These are phyloP conservation scores for Aureobasidium sp. DNA, from an alignment of 2,329 filamentous ascomycete species.

Conservation along the genomic window DNA sequence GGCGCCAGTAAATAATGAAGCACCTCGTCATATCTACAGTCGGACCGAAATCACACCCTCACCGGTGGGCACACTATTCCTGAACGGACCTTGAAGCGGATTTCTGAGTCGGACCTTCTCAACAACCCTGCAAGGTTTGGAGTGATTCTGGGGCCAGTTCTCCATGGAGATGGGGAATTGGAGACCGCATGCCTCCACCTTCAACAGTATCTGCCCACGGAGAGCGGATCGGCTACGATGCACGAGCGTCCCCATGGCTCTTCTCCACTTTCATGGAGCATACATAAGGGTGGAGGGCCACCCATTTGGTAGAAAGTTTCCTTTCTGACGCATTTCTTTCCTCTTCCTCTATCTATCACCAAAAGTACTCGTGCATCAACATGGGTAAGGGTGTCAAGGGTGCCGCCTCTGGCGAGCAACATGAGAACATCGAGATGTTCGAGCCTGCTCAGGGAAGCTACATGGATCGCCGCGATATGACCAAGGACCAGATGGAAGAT, in stretches of 20 bases:
- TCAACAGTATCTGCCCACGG: slow-evolving; percentile 4
- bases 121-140: neutral
- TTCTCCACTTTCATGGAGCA: slow-evolving; percentile 6
- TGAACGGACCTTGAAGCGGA: neutral
- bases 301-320: neutral
- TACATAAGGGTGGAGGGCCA: slow-evolving; percentile 1
- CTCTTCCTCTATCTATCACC: neutral
- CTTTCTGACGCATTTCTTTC: slow-evolving; percentile 1
- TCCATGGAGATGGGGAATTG: slow-evolving; percentile 8
- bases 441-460: neutral
- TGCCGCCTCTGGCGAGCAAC: neutral
- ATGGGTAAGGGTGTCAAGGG: slow-evolving; percentile 10
- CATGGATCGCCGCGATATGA: slow-evolving; percentile 11
- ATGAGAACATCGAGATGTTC: slow-evolving; percentile 8
- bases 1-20: neutral
- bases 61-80: neutral
- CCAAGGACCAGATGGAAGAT: slow-evolving; percentile 18
- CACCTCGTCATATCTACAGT: neutral
- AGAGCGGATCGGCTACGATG: neutral
- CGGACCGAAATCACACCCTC: slow-evolving; percentile 4
- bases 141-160: neutral
- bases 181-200: slow-evolving; percentile 5
- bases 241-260: slow-evolving; percentile 9
- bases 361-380: neutral
- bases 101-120: slow-evolving; percentile 6